These are phyloP conservation scores for Begonia peltatifolia DNA, from an alignment of 306 rosid genomes.

Conservation along the genomic window DNA sequence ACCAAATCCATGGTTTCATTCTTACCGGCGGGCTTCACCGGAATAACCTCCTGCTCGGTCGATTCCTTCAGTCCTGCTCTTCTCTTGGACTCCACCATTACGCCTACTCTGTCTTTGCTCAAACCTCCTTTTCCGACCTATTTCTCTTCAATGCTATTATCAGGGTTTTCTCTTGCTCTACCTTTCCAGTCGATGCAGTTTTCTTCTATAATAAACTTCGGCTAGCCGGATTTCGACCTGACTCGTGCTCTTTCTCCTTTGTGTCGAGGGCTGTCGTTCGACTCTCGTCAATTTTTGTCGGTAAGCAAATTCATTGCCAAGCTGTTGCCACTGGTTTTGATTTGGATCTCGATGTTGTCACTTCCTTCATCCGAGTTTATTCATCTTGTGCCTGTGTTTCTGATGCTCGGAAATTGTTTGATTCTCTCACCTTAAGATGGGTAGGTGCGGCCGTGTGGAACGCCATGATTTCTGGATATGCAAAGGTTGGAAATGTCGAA, in stretches of 20 bases:
- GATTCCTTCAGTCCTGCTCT: constrained; percentile 27
- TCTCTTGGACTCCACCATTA: constrained; percentile 25
- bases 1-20: constrained; percentile 35
- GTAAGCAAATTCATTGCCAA: constrained; percentile 37
- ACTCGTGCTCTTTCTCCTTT: constrained; percentile 45
- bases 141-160: constrained; percentile 33
- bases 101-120: constrained; percentile 31
- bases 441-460: constrained; percentile 29
- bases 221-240: constrained; percentile 19
- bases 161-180: constrained; percentile 23
- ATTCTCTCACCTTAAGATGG: constrained; percentile 6
- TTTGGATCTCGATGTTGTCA: constrained; percentile 12
- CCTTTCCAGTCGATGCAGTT: constrained; percentile 17
- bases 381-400: constrained; percentile 24
- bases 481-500: constrained; percentile 31
- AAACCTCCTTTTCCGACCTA: constrained; percentile 11
- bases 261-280: constrained; percentile 36
- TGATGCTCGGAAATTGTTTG: constrained; percentile 42
- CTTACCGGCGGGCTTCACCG: constrained; percentile 24
- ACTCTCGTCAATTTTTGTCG: constrained; percentile 13
- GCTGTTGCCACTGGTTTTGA: constrained; percentile 27
- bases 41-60: constrained; percentile 29
- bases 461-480: constrained; percentile 46
- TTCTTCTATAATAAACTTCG: constrained; percentile 20
- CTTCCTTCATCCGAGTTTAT: constrained; percentile 45